phyloP scores from a whole-genome alignment of 345 rosid genomes.

The Citrus medica region DNA sequence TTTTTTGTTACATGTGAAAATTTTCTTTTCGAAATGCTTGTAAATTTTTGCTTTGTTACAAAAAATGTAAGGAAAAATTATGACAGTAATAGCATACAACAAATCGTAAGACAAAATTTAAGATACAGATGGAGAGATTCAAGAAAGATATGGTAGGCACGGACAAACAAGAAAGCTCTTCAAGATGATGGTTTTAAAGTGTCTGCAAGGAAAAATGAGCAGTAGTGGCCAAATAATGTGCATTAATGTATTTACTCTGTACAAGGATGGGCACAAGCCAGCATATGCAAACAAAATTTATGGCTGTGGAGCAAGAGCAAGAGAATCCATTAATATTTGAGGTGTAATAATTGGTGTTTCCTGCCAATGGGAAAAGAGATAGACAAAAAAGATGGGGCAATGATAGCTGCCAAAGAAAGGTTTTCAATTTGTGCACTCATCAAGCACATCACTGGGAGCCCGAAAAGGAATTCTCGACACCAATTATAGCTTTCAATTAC shows the following conservation, averaged over 20 bases:
- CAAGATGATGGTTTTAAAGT: not conserved
- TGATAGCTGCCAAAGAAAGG: slow-evolving; percentile 17
- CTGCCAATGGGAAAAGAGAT: slow-evolving; percentile 37
- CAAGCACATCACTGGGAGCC: slow-evolving; percentile 27
- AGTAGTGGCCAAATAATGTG: slow-evolving; percentile 7
- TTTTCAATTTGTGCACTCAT: slow-evolving; percentile 23
- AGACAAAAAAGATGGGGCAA: slow-evolving; percentile 1
- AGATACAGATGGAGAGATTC: not conserved
- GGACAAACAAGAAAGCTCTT: not conserved
- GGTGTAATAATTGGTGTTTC: slow-evolving; percentile 37
- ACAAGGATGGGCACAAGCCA: slow-evolving; percentile 3
- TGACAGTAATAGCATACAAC: no score
- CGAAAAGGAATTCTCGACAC: slow-evolving; percentile 8
- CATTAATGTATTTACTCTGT: not conserved
- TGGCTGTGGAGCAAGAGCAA: slow-evolving; percentile 12
- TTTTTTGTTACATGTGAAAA: no score
- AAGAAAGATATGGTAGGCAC: not conserved
- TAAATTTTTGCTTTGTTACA: no score
- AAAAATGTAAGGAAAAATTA: no score
- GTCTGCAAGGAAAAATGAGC: slow-evolving; percentile 1
- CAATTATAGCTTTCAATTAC: slow-evolving; percentile 9
- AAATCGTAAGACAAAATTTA: no score
- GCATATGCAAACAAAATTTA: slow-evolving; percentile 9
- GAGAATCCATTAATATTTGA: slow-evolving; percentile 10
- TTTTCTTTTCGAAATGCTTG: no score